Percentiles rank a stretch among this genome's conserved stretches.
Evolutionary conservation across 768 basidiomycete genomes (phyloP).

Genomic region (Tephrocybe sp.): DNA sequence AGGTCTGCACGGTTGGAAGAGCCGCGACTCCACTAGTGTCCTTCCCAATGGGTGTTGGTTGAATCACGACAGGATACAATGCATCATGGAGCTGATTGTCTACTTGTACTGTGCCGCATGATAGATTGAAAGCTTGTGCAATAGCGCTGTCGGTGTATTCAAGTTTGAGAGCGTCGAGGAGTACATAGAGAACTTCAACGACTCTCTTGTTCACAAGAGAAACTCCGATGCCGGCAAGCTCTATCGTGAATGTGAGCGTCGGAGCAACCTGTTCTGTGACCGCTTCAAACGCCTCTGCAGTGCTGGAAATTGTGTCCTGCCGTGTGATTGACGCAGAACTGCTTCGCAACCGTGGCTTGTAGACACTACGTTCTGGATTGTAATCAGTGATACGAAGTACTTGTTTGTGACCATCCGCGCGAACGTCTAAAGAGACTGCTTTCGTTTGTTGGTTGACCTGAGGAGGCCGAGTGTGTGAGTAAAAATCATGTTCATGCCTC

Average conservation of each 20-base stretch:
- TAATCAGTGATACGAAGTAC: slow-evolving; percentile 87
- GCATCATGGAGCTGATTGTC: slow-evolving; percentile 99
- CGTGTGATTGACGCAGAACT: slow-evolving; percentile 48
- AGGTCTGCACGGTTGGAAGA: slow-evolving; percentile 86
- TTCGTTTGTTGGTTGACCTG: slow-evolving; percentile 58
- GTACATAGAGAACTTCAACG: slow-evolving; percentile 88
- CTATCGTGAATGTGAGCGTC: slow-evolving; percentile 64
- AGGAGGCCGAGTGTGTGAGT: neutral
- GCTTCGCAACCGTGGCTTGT: slow-evolving; percentile 69
- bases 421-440: slow-evolving; percentile 86
- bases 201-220: slow-evolving; percentile 88
- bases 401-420: slow-evolving; percentile 85
- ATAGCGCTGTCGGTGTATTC: slow-evolving; percentile 81
- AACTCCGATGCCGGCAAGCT: slow-evolving; percentile 88
- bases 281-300: slow-evolving; percentile 80
- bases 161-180: slow-evolving; percentile 74
- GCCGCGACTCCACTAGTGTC: slow-evolving; percentile 75
- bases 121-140: slow-evolving; percentile 78
- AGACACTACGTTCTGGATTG: slow-evolving; percentile 80
- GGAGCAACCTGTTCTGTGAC: slow-evolving; percentile 73
- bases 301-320: slow-evolving; percentile 70
- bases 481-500: neutral
- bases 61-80: slow-evolving; percentile 90
- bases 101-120: slow-evolving; percentile 86
- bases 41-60: slow-evolving; percentile 86